A percentile compares a stretch with the other conserved stretches of the same genome.
Conservation (phyloP, 2,329 filamentous ascomycete species). For the Endoconidiophora polonica region DNA sequence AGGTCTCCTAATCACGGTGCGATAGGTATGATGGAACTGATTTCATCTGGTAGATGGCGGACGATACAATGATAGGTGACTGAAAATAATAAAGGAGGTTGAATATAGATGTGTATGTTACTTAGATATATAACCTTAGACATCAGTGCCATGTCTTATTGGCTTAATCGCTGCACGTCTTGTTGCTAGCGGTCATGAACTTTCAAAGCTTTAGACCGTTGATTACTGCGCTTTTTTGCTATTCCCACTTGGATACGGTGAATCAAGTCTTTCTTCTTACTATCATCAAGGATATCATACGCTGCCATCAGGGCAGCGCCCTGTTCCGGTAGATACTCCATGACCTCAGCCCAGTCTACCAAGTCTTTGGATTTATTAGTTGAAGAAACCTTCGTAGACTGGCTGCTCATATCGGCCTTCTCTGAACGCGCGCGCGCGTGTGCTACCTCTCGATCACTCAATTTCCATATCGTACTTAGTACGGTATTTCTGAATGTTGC, state of each 20-base stretch:
- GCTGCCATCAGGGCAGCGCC: not conserved
- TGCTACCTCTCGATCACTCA: conserved; percentile 29
- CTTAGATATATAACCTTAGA: too few species aligned
- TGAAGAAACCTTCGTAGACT: conserved; percentile 12
- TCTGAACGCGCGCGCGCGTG: conserved; percentile 17
- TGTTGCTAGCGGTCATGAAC: not conserved
- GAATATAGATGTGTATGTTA: too few species aligned
- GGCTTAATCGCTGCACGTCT: too few species aligned
- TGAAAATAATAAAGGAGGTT: too few species aligned
- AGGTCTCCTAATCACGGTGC: too few species aligned
- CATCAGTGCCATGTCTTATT: too few species aligned
- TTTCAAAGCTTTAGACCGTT: too few species aligned
- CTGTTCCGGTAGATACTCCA: conserved; percentile 14
- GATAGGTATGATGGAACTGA: too few species aligned
- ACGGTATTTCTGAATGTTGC: conserved; percentile 32
- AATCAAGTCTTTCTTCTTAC: not conserved
- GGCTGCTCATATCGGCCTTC: conserved; percentile 19
- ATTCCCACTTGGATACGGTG: not conserved
- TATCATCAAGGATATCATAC: not conserved
- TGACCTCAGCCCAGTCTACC: conserved; percentile 13
- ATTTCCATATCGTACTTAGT: conserved; percentile 36
- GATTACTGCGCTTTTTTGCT: not conserved
- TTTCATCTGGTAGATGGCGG: too few species aligned
- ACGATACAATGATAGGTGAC: too few species aligned
- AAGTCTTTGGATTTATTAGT: conserved; percentile 8